These are phyloP conservation scores for Mycena filopes DNA, from an alignment of 768 basidiomycete species.

Conservation along the genomic window DNA sequence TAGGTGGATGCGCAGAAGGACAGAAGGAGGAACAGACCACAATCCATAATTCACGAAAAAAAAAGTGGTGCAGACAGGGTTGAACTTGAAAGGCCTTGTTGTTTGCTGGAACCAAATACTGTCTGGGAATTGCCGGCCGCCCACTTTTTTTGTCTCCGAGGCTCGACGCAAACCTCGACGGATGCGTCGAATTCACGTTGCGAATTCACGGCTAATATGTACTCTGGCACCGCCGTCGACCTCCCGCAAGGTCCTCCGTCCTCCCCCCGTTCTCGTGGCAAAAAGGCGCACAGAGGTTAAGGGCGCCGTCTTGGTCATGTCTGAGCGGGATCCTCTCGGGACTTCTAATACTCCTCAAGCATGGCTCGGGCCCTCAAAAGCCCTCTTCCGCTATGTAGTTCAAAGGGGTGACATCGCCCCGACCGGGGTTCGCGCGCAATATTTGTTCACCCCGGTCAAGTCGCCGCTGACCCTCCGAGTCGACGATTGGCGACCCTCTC, in stretches of 20 bases:
- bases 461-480: no score
- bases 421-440: no score
- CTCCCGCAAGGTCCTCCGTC: neutral
- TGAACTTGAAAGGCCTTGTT: no score
- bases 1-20: no score
- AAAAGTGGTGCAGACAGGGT: no score
- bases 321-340: no score
- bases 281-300: slow-evolving; percentile 14
- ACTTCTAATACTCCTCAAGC: slow-evolving; percentile 17
- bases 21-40: no score
- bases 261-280: slow-evolving; percentile 8
- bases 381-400: slow-evolving; percentile 18
- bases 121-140: no score
- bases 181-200: slow-evolving; percentile 2
- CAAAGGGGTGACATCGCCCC: neutral
- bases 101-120: no score
- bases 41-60: no score
- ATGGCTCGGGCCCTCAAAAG: slow-evolving; percentile 19
- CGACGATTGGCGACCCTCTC: neutral
- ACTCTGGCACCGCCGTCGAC: slow-evolving; percentile 11
- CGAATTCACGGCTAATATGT: slow-evolving; percentile 15
- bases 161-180: neutral
- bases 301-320: neutral
- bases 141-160: no score
- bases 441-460: no score